Evolutionary conservation across 2,329 filamentous ascomycete species (phyloP), one percentile per base, ranked within the genome.

Genomic region (Tolypocladium album): DNA sequence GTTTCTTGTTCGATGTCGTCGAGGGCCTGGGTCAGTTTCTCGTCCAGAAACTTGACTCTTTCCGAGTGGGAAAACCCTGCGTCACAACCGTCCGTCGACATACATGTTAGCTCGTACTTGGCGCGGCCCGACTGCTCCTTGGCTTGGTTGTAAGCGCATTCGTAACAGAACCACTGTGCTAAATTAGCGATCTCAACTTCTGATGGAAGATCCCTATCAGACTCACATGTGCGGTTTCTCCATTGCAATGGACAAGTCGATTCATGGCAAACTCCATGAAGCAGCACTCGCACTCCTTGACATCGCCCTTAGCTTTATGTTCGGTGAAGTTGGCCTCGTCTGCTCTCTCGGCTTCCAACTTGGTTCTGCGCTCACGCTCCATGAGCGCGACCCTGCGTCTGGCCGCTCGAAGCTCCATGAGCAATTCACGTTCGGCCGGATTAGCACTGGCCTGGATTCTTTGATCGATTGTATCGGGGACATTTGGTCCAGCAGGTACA

Each of bases 261-360:
- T 89, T 89, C 55, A 85, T 71, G 2, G 88, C 80, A 57, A 79
- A 78, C 4, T 91, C 85, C 8, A 78, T 77, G 67, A 82, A 94
- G 71, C 91, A 96, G 67, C 89, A 91, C 52, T 79, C 81, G 65
- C 88, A 95, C 65, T 93, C 89, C 13, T 78, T 72, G 47, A 87
- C 76, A 22, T 81, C 78, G 0, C 85, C 83, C 5, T 75, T 72
- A 1, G 67, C 73, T 61, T 74, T 74, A 27, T 81, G 79, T n/a
- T 62, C 61, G 11, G 66, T 64, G 15, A 77, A 63, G 58, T 83
- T 82, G 1, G 65, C 64, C 36, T 71, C 64, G 61, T 82, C 69
- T 1, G 64, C 64, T 7, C 66, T 70, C 9, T 68, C 70, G 0
- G 66, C 62, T 2, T 69, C 69, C 2, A 67, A 68, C 13, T 72